These are phyloP conservation scores for Dictyostelium intermedium DNA, from an alignment of 78 protist genomes.

Conservation along the genomic window DNA sequence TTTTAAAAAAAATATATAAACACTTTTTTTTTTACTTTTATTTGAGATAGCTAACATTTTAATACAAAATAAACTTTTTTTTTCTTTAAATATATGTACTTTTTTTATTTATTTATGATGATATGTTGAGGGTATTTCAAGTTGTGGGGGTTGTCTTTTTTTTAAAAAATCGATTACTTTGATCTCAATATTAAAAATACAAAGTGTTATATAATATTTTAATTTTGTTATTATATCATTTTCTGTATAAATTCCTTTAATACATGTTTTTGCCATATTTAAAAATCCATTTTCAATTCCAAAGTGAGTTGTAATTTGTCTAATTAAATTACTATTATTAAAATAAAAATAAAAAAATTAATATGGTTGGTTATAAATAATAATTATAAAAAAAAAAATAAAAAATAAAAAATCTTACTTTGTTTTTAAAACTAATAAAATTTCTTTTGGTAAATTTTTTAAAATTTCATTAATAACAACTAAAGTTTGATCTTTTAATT, in stretches of 20 bases:
- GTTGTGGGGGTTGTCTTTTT: not conserved
- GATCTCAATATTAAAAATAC: constrained; percentile 33
- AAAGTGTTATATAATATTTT: constrained; percentile 25
- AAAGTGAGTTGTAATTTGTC: constrained; percentile 75
- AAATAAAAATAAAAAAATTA: not conserved
- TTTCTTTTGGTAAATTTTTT: constrained; percentile 72
- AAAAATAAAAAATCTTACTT: no score
- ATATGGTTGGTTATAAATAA: no score
- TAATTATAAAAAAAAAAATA: not conserved
- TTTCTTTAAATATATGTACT: not conserved
- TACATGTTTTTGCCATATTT: constrained; percentile 66
- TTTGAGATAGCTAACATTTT: no score
- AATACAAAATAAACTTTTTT: not conserved
- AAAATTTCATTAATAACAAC: constrained; percentile 25
- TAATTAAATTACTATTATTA: constrained; percentile 9
- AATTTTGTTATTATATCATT: constrained; percentile 3
- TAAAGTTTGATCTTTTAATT: constrained; percentile 59
- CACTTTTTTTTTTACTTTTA: no score
- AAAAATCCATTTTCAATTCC: constrained; percentile 72
- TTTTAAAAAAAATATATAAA: not conserved
- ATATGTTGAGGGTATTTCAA: not conserved
- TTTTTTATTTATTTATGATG: not conserved
- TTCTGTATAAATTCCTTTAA: constrained; percentile 39
- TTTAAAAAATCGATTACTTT: not conserved
- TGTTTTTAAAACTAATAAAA: constrained; percentile 70